These are phyloP conservation scores for Urtica urens DNA, from an alignment of 306 rosid species.

Conservation along the genomic window DNA sequence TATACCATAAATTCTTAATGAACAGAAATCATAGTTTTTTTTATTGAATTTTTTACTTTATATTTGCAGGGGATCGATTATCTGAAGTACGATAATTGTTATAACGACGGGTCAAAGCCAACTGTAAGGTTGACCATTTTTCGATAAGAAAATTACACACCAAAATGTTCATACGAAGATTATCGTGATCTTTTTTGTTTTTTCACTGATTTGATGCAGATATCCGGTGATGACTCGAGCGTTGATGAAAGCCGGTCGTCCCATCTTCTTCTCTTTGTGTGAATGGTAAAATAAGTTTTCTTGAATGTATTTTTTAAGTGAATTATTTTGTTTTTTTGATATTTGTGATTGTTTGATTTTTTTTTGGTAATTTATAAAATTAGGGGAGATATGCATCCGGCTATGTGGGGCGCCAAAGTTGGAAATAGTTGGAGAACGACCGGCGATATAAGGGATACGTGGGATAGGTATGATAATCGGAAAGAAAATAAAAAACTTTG, in stretches of 20 bases:
- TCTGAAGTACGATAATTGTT: slow-evolving; percentile 92
- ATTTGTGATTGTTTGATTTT: background rate
- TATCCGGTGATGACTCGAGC: slow-evolving; percentile 89
- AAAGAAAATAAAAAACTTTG: too few species aligned
- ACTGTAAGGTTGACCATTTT: slow-evolving; percentile 79
- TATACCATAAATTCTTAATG: too few species aligned
- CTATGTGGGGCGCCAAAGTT: slow-evolving; percentile 67
- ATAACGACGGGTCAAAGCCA: slow-evolving; percentile 60
- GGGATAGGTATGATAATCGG: slow-evolving; percentile 59
- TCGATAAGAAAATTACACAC: background rate
- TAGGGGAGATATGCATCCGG: slow-evolving; percentile 98
- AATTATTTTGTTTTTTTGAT: background rate
- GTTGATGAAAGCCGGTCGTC: slow-evolving; percentile 68
- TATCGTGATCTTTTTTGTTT: background rate
- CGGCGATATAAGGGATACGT: slow-evolving; percentile 57
- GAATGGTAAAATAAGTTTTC: slow-evolving; percentile 52
- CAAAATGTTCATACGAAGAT: background rate
- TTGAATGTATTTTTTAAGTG: background rate
- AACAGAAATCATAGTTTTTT: too few species aligned
- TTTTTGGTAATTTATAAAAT: background rate
- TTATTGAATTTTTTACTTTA: slow-evolving; percentile 12
- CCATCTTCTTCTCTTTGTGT: slow-evolving; percentile 84
- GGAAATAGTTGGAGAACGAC: slow-evolving; percentile 99
- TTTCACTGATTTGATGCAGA: slow-evolving; percentile 24
- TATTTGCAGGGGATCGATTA: slow-evolving; percentile 80